These are phyloP conservation scores for Teunomyces gatunensis DNA, from an alignment of 805 yeast genomes.

Conservation along the genomic window DNA sequence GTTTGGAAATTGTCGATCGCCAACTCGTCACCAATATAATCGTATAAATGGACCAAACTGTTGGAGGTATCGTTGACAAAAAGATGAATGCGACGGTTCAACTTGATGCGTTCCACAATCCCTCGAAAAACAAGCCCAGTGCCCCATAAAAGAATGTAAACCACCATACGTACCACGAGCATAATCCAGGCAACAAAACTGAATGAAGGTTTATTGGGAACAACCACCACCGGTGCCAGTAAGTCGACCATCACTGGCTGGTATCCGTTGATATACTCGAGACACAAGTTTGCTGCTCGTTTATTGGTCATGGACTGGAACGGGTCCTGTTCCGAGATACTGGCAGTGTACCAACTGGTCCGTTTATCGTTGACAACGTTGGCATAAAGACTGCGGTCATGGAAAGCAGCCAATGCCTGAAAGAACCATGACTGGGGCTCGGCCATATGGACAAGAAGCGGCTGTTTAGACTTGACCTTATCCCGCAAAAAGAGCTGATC, in stretches of 20 bases:
- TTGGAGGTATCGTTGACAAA: slow-evolving; percentile 29
- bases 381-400: slow-evolving; percentile 59
- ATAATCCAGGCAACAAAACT: slow-evolving; percentile 36
- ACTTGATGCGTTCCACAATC: slow-evolving; percentile 33
- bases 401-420: slow-evolving; percentile 53
- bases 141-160: slow-evolving; percentile 64
- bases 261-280: slow-evolving; percentile 50
- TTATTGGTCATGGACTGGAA: slow-evolving; percentile 49
- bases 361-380: slow-evolving; percentile 79
- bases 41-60: slow-evolving; percentile 27
- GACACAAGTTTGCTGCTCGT: slow-evolving; percentile 33
- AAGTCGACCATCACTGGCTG: slow-evolving; percentile 58
- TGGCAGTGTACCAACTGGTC: slow-evolving; percentile 81
- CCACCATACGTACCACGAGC: slow-evolving; percentile 42
- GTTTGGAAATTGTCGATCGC: slow-evolving; percentile 4
- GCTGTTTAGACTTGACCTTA: slow-evolving; percentile 27
- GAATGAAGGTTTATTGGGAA: too few relatives aligned
- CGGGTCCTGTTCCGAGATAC: slow-evolving; percentile 62
- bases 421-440: slow-evolving; percentile 57
- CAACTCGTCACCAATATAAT: slow-evolving; percentile 14
- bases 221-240: too few relatives aligned
- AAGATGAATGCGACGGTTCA: slow-evolving; percentile 23
- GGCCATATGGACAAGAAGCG: slow-evolving; percentile 67
- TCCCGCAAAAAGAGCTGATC: slow-evolving; percentile 66
- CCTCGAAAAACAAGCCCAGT: slow-evolving; percentile 50